These are phyloP conservation scores for Ilex aquifolium DNA, from an alignment of 257 asterid genomes.

Conservation along the genomic window DNA sequence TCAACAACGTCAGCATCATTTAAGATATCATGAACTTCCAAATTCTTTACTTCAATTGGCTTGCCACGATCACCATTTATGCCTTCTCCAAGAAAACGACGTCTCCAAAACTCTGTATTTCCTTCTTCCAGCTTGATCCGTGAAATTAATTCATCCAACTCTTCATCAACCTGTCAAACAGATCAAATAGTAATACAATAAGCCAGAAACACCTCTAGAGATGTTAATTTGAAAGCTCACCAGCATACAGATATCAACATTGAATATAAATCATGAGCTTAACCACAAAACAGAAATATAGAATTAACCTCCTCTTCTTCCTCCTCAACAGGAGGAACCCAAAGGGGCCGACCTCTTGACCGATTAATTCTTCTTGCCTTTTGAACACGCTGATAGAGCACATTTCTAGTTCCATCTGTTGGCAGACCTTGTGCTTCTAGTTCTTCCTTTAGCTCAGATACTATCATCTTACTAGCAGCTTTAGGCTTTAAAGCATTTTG, in stretches of 20 bases:
- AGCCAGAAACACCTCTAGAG: too few species aligned
- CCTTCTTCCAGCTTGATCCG: conserved; percentile 93
- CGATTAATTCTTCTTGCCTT: conserved; percentile 98
- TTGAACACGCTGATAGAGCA: conserved; percentile 96
- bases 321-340: conserved; percentile 99
- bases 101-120: conserved; percentile 93
- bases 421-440: conserved; percentile 98
- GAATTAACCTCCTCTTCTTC: conserved; percentile 88
- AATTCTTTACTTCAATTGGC: conserved; percentile 45
- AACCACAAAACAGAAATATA: conserved; percentile 7
- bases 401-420: conserved; percentile 94
- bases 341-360: conserved; percentile 95
- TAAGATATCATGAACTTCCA: conserved; percentile 41
- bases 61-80: conserved; percentile 55
- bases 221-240: conserved; percentile 6
- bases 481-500: conserved; percentile 81
- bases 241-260: too few species aligned
- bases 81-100: conserved; percentile 95
- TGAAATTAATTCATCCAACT: conserved; percentile 85
- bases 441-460: conserved; percentile 90
- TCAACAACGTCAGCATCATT: conserved; percentile 41
- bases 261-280: neutral
- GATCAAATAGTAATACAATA: neutral
- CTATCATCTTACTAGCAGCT: conserved; percentile 98
- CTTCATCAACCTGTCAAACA: conserved; percentile 69